Percentiles rank a stretch among this genome's conserved stretches.
Conservation (phyloP, 2,329 filamentous ascomycete species). For the Knoxdaviesia proteae region DNA sequence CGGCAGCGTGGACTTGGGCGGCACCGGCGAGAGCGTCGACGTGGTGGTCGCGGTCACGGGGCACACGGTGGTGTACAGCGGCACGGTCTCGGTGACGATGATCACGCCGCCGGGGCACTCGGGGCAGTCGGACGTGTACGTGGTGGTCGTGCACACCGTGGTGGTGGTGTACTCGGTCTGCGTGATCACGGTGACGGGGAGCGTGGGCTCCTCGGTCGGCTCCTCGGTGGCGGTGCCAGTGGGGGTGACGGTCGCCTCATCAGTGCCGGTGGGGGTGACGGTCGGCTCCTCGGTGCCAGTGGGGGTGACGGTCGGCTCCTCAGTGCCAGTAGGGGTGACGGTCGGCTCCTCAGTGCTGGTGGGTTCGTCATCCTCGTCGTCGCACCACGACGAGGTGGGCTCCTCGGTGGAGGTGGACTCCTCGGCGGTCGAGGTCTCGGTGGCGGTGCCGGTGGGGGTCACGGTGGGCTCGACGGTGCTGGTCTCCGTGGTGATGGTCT, state of each 20-base stretch:
- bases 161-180: constrained; percentile 1
- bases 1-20: not conserved
- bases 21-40: not conserved
- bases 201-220: not conserved
- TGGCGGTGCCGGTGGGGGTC: constrained; percentile 3
- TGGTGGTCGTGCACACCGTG: constrained; percentile 1
- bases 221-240: not conserved
- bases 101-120: not conserved
- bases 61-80: constrained; percentile 33
- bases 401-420: not conserved
- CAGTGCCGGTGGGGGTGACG: constrained; percentile 1
- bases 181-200: not conserved
- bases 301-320: not conserved
- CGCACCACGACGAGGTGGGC: not conserved
- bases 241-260: not conserved
- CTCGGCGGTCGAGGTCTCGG: not conserved
- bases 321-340: constrained; percentile 1
- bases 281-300: not conserved
- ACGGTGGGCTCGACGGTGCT: constrained; percentile 1
- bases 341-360: not conserved
- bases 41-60: not conserved
- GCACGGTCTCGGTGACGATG: not conserved
- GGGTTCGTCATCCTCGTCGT: not conserved
- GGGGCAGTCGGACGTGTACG: constrained; percentile 2
- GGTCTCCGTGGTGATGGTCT: too few species aligned